Base-by-base conservation (phyloP, 176 grass and related monocot species). In the Rhynchospora pubera region DNA sequence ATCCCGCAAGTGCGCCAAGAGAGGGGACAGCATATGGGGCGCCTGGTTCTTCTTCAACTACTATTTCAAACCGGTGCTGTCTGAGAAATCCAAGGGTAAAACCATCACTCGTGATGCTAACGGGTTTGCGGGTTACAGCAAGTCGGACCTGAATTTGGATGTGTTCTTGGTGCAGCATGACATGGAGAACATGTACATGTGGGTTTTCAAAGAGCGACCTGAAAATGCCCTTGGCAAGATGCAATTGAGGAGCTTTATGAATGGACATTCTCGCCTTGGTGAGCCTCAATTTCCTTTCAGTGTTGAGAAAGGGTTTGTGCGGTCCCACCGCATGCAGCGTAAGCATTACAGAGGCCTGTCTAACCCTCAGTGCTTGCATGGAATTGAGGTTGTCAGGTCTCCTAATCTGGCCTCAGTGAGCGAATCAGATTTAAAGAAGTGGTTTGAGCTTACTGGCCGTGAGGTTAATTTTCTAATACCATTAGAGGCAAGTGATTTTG, bases 101-200 rank as follows among this genome's bases (percentile, higher is more conserved):
- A 23, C 59, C 1, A 32, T 86, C 26, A 51, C 68, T 8, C 22
- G 55, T 0, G 65, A 79, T 14, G 89, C 87, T 42, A 97, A 87
- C 30, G 90, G 88, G 47, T 85, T 59, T 47, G 85, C 90, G 1
- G 91, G 91, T 42, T 85, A 84, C 12, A 83, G 69, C 44, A 88
- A 88, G 62, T 81, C 82, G 2, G 86, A 84, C 64, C 77, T 88
- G 65, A 68, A 69, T 2, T 79, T 92, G 77, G 94, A 97, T 53
- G 90, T 91, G 22, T 97, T 97, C 88, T 82, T 97, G 57, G 94
- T 97, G 79, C 94, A 97, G 83, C 94, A 97, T 30, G 94, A 97
- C 77, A 94, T 94, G 94, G 94, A 97, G 85, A 97, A 97, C 86
- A 94, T 97, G 91, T 97, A 97, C 63, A 97, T 97, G 94, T 97